A percentile compares a stretch with the other conserved stretches of the same genome.
Evolutionary conservation across 768 basidiomycete genomes (phyloP).

Genomic region (Lentinula sp.): DNA sequence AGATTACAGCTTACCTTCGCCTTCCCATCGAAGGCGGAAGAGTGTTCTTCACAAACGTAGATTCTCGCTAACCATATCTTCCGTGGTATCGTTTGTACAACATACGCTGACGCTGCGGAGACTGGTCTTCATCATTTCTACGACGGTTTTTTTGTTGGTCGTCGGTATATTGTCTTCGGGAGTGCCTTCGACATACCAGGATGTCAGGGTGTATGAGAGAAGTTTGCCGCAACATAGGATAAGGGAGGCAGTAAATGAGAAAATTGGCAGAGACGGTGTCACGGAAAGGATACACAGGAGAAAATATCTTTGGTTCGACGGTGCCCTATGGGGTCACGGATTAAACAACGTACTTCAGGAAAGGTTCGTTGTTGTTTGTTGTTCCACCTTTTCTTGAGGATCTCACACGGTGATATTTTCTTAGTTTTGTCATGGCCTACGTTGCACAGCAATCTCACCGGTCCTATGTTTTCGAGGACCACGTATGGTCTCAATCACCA

Average conservation of each 20-base stretch:
- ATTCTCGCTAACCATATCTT: background rate
- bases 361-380: conserved; percentile 20
- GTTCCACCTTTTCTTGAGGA: background rate
- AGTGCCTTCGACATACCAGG: conserved; percentile 1
- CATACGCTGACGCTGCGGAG: conserved; percentile 3
- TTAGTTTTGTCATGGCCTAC: conserved; percentile 43
- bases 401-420: no score
- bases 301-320: conserved; percentile 6
- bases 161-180: background rate
- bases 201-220: background rate
- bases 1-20: background rate
- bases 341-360: conserved; percentile 51
- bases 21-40: background rate
- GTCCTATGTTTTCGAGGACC: conserved; percentile 44
- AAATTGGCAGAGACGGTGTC: conserved; percentile 1
- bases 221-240: background rate
- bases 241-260: background rate
- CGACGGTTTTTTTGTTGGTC: background rate
- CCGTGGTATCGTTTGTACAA: background rate
- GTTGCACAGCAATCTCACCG: conserved; percentile 45
- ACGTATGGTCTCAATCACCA: conserved; percentile 26
- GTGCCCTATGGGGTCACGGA: conserved; percentile 17
- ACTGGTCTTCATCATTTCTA: background rate
- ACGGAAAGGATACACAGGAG: conserved; percentile 4
- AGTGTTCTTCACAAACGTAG: background rate